phyloP scores from a whole-genome alignment of 441 rosid species.

The Erodium texanum region DNA sequence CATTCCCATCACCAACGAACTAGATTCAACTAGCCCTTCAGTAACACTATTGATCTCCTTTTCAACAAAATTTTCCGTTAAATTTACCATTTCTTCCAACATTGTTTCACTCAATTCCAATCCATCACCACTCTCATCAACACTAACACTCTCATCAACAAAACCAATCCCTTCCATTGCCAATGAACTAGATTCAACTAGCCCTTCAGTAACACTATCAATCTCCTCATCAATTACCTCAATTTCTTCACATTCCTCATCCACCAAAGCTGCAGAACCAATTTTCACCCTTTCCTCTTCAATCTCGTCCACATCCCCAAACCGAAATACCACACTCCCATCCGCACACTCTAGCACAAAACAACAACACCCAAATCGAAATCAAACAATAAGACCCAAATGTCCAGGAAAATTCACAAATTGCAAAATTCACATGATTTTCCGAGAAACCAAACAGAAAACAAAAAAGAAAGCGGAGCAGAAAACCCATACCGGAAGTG shows the following conservation, averaged over 20 bases:
- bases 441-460: background rate
- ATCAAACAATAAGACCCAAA: background rate
- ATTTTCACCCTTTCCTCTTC: conserved; percentile 20
- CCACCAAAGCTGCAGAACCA: background rate
- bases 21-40: no score
- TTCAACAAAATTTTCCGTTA: conserved; percentile 14
- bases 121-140: background rate
- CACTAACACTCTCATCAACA: conserved; percentile 18
- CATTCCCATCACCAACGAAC: background rate
- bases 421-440: background rate
- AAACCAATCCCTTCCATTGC: conserved; percentile 12
- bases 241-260: background rate
- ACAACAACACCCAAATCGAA: conserved; percentile 1
- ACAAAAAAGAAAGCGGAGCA: background rate
- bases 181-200: no score
- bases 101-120: background rate
- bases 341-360: conserved; percentile 37
- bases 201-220: no score
- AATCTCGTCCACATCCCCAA: conserved; percentile 43
- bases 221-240: conserved; percentile 21
- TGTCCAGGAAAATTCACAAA: background rate
- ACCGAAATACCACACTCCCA: conserved; percentile 53
- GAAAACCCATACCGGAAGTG: conserved; percentile 4
- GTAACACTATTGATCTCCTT: conserved; percentile 12
- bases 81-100: background rate